Base-by-base conservation (phyloP, 1,284 basidiomycete genomes). In the Cryptococcus maquisensis region DNA sequence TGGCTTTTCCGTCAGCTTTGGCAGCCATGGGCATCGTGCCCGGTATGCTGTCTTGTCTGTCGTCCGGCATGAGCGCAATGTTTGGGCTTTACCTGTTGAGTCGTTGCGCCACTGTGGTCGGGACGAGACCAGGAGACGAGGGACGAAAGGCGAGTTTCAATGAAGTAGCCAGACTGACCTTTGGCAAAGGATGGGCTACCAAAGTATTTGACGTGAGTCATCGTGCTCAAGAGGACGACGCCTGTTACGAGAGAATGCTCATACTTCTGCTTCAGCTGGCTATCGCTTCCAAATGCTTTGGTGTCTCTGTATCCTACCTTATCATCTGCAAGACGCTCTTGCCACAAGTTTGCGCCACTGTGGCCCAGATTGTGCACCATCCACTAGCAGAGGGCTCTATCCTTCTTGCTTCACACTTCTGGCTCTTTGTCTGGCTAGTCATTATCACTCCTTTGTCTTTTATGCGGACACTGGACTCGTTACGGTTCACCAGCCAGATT, bases 251-350 rank as follows among this genome's bases (percentile, higher is more conserved):
- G 38, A 24, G 35, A 54, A 51, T 52, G 45, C 54, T 37, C 32
- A 47, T 10, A 62, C 50, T 57, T 54, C 37, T 60, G 56, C 45
- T n/a, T 63, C 70, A 98, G 75, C 83, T 86, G 3, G 94, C 95
- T 7, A 97, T 99, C 65, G 94, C 93, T 2, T 86, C 88, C 73
- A 97, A 97, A 73, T 97, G 92, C 74, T 95, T 95, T 71, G 96
- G 96, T 32, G 96, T 98, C 8, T 93, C 90, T 37, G 88, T 96
- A 64, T 95, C 91, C 80, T 95, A 94, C 71, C 81, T 94, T 50
- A 94, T 97, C 67, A 94, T 97, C 63, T 86, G 95, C 77, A 96
- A 96, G 74, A 77, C 76, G 6, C 82, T 98, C 49, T 88, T 97
- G 82, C 95, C 96, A 1, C 93, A 86, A 69, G 95, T 98, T n/a